A percentile compares a stretch with the other conserved stretches of the same genome.
phyloP scores from a whole-genome alignment of 306 rosid genomes.

The Vigna reflexopilosa region DNA sequence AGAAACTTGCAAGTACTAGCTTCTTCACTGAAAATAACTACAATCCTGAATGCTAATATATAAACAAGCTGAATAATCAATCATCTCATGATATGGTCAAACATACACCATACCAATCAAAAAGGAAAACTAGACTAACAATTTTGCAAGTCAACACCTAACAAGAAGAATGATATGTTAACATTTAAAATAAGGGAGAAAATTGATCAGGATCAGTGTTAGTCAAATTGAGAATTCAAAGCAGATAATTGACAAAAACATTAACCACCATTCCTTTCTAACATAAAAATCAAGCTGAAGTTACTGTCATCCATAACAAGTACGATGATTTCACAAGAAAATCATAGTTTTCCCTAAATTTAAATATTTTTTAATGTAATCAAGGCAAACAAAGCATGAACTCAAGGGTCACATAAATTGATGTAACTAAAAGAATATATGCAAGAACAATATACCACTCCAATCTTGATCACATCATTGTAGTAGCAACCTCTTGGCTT shows the following conservation, averaged over 20 bases:
- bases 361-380: background rate
- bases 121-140: conserved; percentile 3
- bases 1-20: background rate
- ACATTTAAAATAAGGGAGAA: background rate
- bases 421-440: background rate
- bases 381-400: conserved; percentile 1
- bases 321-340: background rate
- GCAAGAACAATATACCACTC: conserved; percentile 16
- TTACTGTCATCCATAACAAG: conserved; percentile 8
- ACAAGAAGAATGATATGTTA: background rate
- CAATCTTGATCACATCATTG: conserved; percentile 4
- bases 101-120: background rate
- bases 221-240: conserved; percentile 1
- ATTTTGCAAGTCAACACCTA: background rate
- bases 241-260: background rate
- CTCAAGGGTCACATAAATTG: background rate
- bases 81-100: background rate
- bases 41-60: background rate
- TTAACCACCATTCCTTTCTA: conserved; percentile 1
- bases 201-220: background rate
- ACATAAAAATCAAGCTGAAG: conserved; percentile 13
- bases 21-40: conserved; percentile 1
- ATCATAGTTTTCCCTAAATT: background rate
- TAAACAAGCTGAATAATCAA: background rate
- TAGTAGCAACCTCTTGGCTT: background rate